Percentiles rank a stretch among this genome's conserved stretches.
phyloP scores from a whole-genome alignment of 179 eudicot species.

The Amaranthus tricolor region DNA sequence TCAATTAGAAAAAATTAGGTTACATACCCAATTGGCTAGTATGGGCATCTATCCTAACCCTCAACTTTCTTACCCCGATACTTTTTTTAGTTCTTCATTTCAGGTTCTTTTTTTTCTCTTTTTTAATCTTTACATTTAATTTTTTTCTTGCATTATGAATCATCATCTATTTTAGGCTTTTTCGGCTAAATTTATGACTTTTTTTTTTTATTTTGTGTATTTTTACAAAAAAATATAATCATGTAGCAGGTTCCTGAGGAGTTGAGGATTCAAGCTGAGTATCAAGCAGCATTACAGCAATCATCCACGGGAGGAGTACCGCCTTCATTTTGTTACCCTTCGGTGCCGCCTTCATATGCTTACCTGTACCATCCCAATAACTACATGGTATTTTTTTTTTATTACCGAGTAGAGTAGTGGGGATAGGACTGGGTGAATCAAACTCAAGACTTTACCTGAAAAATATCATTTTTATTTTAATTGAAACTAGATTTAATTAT shows the following conservation, averaged over 20 bases:
- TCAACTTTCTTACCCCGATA: neutral
- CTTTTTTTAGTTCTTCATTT: conserved; percentile 11
- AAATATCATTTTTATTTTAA: neutral
- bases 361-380: conserved; percentile 22
- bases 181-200: too few relatives aligned
- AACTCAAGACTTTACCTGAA: too few relatives aligned
- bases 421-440: too few relatives aligned
- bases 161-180: too few relatives aligned
- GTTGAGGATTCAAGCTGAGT: neutral
- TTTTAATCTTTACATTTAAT: neutral
- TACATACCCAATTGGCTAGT: conserved; percentile 25
- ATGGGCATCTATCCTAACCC: conserved; percentile 9
- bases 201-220: too few relatives aligned
- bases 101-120: conserved; percentile 13
- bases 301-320: neutral
- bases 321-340: conserved; percentile 16
- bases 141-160: neutral
- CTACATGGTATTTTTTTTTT: conserved; percentile 25
- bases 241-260: too few relatives aligned
- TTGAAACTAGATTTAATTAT: too few relatives aligned
- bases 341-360: conserved; percentile 19
- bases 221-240: too few relatives aligned
- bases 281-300: conserved; percentile 7
- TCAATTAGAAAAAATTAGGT: conserved; percentile 38
- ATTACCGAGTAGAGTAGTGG: too few relatives aligned